These are phyloP conservation scores for Catenaria anguillulae DNA, from an alignment of 371 early-diverging fungal genomes.

Conservation along the genomic window DNA sequence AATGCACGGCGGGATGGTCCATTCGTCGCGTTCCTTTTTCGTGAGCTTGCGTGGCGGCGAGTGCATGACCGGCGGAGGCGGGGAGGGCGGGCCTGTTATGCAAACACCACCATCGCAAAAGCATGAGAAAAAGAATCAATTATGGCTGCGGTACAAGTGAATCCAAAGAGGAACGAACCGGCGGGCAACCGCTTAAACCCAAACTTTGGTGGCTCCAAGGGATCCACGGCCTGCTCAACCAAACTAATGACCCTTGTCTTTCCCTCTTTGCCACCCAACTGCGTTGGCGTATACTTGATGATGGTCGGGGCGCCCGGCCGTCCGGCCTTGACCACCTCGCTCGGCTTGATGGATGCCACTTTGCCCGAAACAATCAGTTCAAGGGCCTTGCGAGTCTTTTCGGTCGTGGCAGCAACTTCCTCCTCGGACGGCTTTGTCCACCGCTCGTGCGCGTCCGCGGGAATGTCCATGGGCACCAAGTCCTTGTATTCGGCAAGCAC, in stretches of 20 bases:
- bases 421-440: slow-evolving; percentile 61
- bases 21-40: slow-evolving; percentile 84
- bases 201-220: slow-evolving; percentile 87
- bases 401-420: slow-evolving; percentile 60
- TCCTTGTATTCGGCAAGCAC: slow-evolving; percentile 74
- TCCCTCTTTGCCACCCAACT: slow-evolving; percentile 40
- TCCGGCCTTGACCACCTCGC: slow-evolving; percentile 40
- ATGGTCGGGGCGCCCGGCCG: slow-evolving; percentile 52
- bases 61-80: slow-evolving; percentile 92
- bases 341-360: slow-evolving; percentile 52
- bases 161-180: slow-evolving; percentile 19
- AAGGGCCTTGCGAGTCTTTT: slow-evolving; percentile 70
- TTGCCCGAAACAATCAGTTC: slow-evolving; percentile 75
- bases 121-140: neutral
- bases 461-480: slow-evolving; percentile 50
- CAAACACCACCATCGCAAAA: no score
- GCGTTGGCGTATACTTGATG: slow-evolving; percentile 79
- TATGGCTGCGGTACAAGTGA: no score
- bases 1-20: slow-evolving; percentile 94
- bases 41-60: slow-evolving; percentile 91
- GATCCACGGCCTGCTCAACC: slow-evolving; percentile 88
- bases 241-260: slow-evolving; percentile 73
- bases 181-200: slow-evolving; percentile 80
- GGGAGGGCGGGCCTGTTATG: slow-evolving; percentile 59
- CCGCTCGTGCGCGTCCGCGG: slow-evolving; percentile 42